phyloP scores from a whole-genome alignment of 768 basidiomycete genomes.

The Lactifluus piperatus region DNA sequence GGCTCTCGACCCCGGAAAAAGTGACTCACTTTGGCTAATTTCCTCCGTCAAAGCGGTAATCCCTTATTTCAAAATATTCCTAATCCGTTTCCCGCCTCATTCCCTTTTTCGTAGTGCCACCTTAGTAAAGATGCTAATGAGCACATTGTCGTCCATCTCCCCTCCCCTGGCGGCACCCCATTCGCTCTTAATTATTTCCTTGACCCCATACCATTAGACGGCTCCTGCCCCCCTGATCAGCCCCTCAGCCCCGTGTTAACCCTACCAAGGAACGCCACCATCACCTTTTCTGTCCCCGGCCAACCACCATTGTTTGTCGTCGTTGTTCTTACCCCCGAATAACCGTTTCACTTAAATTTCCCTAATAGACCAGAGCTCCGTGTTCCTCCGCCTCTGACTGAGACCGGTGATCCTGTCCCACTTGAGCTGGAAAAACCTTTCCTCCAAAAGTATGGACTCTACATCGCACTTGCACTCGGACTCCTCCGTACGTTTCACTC shows the following conservation, averaged over 20 bases:
- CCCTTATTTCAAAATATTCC: conserved; percentile 16
- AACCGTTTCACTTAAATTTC: background rate
- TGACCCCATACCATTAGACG: conserved; percentile 57
- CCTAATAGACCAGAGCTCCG: conserved; percentile 54
- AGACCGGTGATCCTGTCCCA: conserved; percentile 54
- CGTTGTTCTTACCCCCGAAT: conserved; percentile 6
- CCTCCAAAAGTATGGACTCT: conserved; percentile 88
- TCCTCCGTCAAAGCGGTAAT: conserved; percentile 56
- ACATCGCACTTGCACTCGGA: conserved; percentile 50
- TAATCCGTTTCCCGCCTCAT: background rate
- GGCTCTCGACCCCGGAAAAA: conserved; percentile 43
- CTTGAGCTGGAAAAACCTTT: conserved; percentile 67
- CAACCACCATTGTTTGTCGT: conserved; percentile 49
- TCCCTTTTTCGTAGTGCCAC: conserved; percentile 48
- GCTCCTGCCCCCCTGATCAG: conserved; percentile 41
- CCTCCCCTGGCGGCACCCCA: conserved; percentile 35
- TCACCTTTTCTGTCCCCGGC: conserved; percentile 36
- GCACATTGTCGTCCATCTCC: conserved; percentile 47
- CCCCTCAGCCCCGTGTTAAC: conserved; percentile 2
- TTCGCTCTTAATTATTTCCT: conserved; percentile 68
- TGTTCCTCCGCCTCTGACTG: conserved; percentile 55
- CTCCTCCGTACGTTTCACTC: conserved; percentile 44
- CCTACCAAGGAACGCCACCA: conserved; percentile 41
- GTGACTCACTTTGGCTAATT: conserved; percentile 42
- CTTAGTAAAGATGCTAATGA: conserved; percentile 46